These are phyloP conservation scores for Lasiodiplodia theobromae DNA, from an alignment of 2,329 filamentous ascomycete species.

Conservation along the genomic window DNA sequence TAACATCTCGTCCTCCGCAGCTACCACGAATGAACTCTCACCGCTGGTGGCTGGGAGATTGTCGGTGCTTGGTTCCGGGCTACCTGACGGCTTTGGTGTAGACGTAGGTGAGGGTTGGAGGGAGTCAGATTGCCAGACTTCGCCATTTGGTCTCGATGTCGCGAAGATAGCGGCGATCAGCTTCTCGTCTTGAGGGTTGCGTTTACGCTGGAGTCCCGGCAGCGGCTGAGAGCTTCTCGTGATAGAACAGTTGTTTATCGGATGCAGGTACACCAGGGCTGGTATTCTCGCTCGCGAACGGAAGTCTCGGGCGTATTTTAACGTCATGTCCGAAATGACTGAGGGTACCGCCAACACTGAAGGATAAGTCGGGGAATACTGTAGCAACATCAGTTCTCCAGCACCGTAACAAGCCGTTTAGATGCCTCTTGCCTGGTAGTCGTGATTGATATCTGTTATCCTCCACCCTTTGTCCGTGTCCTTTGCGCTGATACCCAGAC, in stretches of 20 bases:
- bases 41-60: conserved; percentile 42
- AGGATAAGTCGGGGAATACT: conserved; percentile 93
- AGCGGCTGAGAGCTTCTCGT: conserved; percentile 93
- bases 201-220: conserved; percentile 83
- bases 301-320: conserved; percentile 91
- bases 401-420: background rate
- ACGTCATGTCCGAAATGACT: conserved; percentile 92
- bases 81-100: conserved; percentile 39
- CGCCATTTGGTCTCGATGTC: conserved; percentile 57
- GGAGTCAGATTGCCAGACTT: conserved; percentile 18
- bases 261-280: conserved; percentile 91
- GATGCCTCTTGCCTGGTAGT: conserved; percentile 68
- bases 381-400: conserved; percentile 11
- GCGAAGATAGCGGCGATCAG: conserved; percentile 92
- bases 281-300: conserved; percentile 90
- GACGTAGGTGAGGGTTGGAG: conserved; percentile 26
- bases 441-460: conserved; percentile 85
- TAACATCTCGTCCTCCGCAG: conserved; percentile 59
- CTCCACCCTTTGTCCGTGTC: conserved; percentile 84
- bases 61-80: conserved; percentile 44
- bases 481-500: conserved; percentile 86
- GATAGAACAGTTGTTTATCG: conserved; percentile 95
- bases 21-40: conserved; percentile 44
- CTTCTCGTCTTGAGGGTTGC: conserved; percentile 95
- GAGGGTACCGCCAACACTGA: conserved; percentile 83